Evolutionary conservation across 73 alveolate genomes (phyloP).

Genomic region (Paramecium primaurelia): DNA sequence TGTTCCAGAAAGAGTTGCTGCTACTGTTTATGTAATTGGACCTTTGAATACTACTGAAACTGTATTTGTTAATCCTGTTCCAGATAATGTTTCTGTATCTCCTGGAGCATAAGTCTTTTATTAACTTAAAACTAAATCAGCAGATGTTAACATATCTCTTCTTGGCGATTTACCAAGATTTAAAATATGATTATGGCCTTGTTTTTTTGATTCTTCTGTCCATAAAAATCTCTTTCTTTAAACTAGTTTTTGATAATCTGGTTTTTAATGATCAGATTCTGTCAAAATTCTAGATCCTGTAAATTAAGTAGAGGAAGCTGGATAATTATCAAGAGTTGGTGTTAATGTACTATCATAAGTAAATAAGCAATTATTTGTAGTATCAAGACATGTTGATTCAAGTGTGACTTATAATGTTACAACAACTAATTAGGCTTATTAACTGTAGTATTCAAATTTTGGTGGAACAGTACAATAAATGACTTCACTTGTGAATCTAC

Average conservation of each 20-base stretch:
- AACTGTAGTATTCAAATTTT: neutral
- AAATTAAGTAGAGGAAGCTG: neutral
- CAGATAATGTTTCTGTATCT: slow-evolving; percentile 23
- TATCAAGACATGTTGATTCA: slow-evolving; percentile 19
- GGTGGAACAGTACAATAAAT: slow-evolving; percentile 20
- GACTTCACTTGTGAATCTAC: neutral
- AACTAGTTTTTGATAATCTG: neutral
- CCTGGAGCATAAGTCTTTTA: neutral
- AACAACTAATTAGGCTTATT: neutral
- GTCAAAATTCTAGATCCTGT: slow-evolving; percentile 27
- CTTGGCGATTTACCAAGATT: slow-evolving; percentile 27
- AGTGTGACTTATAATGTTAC: neutral
- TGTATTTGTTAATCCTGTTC: slow-evolving; percentile 2
- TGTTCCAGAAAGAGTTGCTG: neutral
- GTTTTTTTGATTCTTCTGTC: slow-evolving; percentile 11
- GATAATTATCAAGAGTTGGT: neutral
- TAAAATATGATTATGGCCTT: neutral
- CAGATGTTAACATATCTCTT: slow-evolving; percentile 22
- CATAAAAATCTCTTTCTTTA: slow-evolving; percentile 3
- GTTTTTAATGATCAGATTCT: neutral
- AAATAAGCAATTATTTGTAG: neutral
- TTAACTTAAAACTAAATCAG: neutral
- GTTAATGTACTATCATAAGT: neutral
- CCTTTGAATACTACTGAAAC: neutral
- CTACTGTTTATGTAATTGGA: neutral